A percentile compares a stretch with the other conserved stretches of the same genome.
phyloP scores from a whole-genome alignment of 1,284 basidiomycete species.

The Stygiomarasmius scandens region DNA sequence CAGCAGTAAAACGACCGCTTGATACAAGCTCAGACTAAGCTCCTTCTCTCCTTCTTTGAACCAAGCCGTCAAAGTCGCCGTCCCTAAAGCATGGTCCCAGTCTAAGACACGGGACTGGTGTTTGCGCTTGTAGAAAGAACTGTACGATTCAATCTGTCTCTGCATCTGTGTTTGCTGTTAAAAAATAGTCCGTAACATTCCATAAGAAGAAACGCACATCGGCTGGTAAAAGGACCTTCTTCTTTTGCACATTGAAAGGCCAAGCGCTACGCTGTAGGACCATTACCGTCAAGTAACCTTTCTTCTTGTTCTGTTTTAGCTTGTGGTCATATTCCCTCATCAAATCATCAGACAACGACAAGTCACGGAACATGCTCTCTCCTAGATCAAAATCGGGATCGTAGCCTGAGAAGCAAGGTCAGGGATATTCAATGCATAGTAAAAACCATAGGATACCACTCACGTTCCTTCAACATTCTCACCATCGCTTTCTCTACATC shows the following conservation, averaged over 20 bases:
- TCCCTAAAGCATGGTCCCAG: slow-evolving; percentile 85
- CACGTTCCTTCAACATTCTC: slow-evolving; percentile 85
- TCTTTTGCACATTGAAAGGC: slow-evolving; percentile 65
- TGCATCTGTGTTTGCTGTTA: slow-evolving; percentile 59
- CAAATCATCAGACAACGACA: slow-evolving; percentile 72
- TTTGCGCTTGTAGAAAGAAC: slow-evolving; percentile 72
- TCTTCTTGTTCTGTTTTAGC: slow-evolving; percentile 17
- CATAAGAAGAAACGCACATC: slow-evolving; percentile 39
- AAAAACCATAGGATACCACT: slow-evolving; percentile 29
- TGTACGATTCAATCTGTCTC: slow-evolving; percentile 63
- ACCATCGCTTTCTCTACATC: slow-evolving; percentile 92
- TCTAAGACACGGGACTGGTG: slow-evolving; percentile 75
- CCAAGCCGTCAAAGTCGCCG: slow-evolving; percentile 68
- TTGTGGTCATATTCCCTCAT: slow-evolving; percentile 60
- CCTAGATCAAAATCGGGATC: slow-evolving; percentile 89
- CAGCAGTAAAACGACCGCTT: slow-evolving; percentile 86
- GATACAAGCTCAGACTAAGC: slow-evolving; percentile 88
- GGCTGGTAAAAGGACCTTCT: slow-evolving; percentile 53
- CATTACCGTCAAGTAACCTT: slow-evolving; percentile 60
- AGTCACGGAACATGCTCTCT: slow-evolving; percentile 90
- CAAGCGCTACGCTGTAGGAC: slow-evolving; percentile 77
- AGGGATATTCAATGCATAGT: not conserved
- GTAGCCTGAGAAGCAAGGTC: slow-evolving; percentile 55
- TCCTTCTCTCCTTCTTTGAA: slow-evolving; percentile 83
- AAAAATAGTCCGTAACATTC: not conserved